phyloP scores from a whole-genome alignment of 495 filamentous ascomycete genomes.

The Tricharina praecox region DNA sequence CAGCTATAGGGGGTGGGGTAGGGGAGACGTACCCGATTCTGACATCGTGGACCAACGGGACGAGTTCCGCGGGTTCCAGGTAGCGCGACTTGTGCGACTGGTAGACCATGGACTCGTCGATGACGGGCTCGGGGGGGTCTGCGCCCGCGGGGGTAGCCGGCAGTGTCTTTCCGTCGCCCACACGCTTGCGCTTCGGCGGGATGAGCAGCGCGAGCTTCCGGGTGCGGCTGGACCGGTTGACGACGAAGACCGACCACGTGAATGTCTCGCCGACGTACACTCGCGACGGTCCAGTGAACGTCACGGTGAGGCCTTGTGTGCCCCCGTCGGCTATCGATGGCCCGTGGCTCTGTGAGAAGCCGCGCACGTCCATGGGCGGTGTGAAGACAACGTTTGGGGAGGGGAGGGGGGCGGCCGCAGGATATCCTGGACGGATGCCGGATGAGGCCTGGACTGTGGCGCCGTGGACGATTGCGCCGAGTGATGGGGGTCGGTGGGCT shows the following conservation, averaged over 20 bases:
- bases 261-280: constrained; percentile 62
- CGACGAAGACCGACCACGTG: constrained; percentile 72
- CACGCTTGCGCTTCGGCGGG: constrained; percentile 57
- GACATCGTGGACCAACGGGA: constrained; percentile 70
- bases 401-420: constrained; percentile 27
- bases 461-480: constrained; percentile 33
- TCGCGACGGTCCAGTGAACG: constrained; percentile 24
- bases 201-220: constrained; percentile 69
- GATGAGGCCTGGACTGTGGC: constrained; percentile 22
- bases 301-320: constrained; percentile 21
- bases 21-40: constrained; percentile 48
- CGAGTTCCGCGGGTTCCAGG: constrained; percentile 54
- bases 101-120: constrained; percentile 71
- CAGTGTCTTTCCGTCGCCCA: constrained; percentile 43
- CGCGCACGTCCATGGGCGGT: constrained; percentile 33
- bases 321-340: constrained; percentile 38
- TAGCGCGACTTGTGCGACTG: constrained; percentile 60
- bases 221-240: constrained; percentile 48
- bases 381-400: constrained; percentile 38
- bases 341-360: constrained; percentile 51
- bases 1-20: constrained; percentile 2
- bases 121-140: constrained; percentile 54
- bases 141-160: constrained; percentile 35
- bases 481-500: constrained; percentile 44
- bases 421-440: constrained; percentile 27